A percentile compares a stretch with the other conserved stretches of the same genome.
Evolutionary conservation across 75 land plant genomes (phyloP).

Genomic region (Isoetes taiwanensis): DNA sequence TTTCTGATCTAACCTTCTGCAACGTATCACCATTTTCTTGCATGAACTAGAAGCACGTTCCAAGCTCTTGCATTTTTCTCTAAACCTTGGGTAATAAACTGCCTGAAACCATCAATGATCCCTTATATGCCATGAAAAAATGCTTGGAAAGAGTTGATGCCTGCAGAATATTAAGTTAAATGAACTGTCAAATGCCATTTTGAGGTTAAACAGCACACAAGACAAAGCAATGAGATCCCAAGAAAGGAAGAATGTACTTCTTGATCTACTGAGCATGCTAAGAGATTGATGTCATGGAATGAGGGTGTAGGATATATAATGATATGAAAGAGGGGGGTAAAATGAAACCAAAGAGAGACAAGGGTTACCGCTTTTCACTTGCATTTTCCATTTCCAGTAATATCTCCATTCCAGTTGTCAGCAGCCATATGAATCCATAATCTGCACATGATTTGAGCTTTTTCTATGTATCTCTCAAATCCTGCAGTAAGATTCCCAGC

Average conservation of each 20-base stretch:
- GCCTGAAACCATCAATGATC: conserved; percentile 73
- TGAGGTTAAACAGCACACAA: too few relatives aligned
- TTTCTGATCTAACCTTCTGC: conserved; percentile 67
- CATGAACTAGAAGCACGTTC: conserved; percentile 96
- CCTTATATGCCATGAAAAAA: conserved; percentile 99
- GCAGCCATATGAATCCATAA: conserved; percentile 95
- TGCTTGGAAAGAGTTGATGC: conserved; percentile 94
- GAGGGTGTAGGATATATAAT: too few relatives aligned
- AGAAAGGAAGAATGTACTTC: too few relatives aligned
- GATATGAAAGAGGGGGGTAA: too few relatives aligned
- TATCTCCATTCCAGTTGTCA: conserved; percentile 77
- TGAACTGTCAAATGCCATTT: too few relatives aligned
- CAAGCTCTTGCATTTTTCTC: conserved; percentile 75
- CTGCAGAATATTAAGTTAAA: too few relatives aligned
- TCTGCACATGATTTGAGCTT: conserved; percentile 88
- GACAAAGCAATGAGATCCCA: too few relatives aligned
- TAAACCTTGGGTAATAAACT: conserved; percentile 70
- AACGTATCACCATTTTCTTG: conserved; percentile 99
- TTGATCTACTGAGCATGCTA: too few relatives aligned
- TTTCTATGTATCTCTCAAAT: conserved; percentile 50
- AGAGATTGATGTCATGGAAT: too few relatives aligned
- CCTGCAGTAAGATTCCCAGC: conserved; percentile 65
- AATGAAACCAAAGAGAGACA: too few relatives aligned
- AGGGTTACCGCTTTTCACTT: too few relatives aligned
- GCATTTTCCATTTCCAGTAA: conserved; percentile 82